Conservation (phyloP, 1,139 yeast species). For the Suhomyces anneliseae region DNA sequence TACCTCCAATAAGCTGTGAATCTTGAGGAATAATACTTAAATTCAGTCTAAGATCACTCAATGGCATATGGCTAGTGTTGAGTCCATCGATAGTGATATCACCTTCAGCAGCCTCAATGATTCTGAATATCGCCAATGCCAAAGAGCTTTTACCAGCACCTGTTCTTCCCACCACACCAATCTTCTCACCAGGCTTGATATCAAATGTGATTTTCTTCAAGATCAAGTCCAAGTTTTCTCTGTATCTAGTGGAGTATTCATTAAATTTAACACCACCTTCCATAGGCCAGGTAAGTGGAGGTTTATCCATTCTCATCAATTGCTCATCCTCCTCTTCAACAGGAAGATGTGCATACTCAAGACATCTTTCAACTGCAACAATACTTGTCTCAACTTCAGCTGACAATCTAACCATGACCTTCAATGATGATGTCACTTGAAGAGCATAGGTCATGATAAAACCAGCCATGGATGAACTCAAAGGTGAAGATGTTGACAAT, state of each 20-base stretch:
- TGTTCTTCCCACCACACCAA: slow-evolving; percentile 94
- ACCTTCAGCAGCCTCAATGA: slow-evolving; percentile 71
- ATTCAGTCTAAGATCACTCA: slow-evolving; percentile 52
- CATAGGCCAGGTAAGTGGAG: slow-evolving; percentile 70
- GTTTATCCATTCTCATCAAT: slow-evolving; percentile 18
- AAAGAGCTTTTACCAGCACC: slow-evolving; percentile 97
- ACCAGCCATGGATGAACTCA: slow-evolving; percentile 72
- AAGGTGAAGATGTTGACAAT: slow-evolving; percentile 25
- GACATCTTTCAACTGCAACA: slow-evolving; percentile 73
- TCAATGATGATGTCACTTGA: slow-evolving; percentile 60
- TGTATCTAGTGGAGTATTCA: slow-evolving; percentile 79
- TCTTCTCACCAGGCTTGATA: slow-evolving; percentile 75
- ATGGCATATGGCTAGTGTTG: slow-evolving; percentile 46
- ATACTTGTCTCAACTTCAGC: slow-evolving; percentile 76
- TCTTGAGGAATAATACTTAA: slow-evolving; percentile 71
- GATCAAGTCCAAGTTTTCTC: slow-evolving; percentile 81
- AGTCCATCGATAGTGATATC: slow-evolving; percentile 50
- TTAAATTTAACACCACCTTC: slow-evolving; percentile 70
- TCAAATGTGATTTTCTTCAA: slow-evolving; percentile 68
- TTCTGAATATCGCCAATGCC: slow-evolving; percentile 84
- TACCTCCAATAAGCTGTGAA: slow-evolving; percentile 65
- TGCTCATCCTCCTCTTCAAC: slow-evolving; percentile 50
- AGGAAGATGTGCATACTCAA: slow-evolving; percentile 65
- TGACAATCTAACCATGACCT: slow-evolving; percentile 61
- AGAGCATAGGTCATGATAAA: slow-evolving; percentile 71